A percentile compares a stretch with the other conserved stretches of the same genome.
These are phyloP conservation scores for Lagerstroemia speciosa DNA, from an alignment of 345 rosid species.

Conservation along the genomic window DNA sequence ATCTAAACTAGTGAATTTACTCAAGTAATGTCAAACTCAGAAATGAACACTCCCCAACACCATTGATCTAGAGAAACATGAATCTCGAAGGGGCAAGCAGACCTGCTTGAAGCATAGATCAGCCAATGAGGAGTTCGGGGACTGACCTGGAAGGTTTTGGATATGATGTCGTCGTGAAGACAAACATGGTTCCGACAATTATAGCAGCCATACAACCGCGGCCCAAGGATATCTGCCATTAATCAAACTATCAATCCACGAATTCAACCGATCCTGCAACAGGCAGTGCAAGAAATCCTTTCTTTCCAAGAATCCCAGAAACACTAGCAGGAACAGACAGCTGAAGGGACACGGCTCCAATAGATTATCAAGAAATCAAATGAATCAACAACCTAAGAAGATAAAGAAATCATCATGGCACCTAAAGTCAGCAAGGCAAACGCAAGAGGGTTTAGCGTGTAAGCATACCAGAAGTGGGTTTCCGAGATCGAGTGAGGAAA, in stretches of 20 bases:
- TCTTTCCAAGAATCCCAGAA: neutral
- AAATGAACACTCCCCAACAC: neutral
- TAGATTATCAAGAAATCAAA: neutral
- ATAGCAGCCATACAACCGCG: conserved; percentile 69
- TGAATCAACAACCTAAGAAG: neutral
- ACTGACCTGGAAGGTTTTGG: conserved; percentile 68
- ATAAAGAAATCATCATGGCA: neutral
- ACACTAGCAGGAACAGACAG: neutral
- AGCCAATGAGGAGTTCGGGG: neutral
- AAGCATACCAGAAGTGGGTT: neutral
- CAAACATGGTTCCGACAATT: conserved; percentile 73
- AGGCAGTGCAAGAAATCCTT: neutral
- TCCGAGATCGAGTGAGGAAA: conserved; percentile 1
- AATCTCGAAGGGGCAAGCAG: neutral
- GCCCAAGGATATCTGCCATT: conserved; percentile 73
- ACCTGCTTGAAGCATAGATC: neutral
- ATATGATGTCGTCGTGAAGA: conserved; percentile 74
- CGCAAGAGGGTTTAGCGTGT: neutral
- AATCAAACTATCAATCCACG: neutral
- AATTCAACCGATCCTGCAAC: neutral
- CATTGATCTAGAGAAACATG: neutral
- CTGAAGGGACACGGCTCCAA: neutral
- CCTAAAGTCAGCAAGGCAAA: neutral
- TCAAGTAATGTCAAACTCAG: neutral
- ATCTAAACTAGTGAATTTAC: too few relatives aligned